phyloP scores from a whole-genome alignment of 2,329 filamentous ascomycete genomes.

The Xylogone sp. region DNA sequence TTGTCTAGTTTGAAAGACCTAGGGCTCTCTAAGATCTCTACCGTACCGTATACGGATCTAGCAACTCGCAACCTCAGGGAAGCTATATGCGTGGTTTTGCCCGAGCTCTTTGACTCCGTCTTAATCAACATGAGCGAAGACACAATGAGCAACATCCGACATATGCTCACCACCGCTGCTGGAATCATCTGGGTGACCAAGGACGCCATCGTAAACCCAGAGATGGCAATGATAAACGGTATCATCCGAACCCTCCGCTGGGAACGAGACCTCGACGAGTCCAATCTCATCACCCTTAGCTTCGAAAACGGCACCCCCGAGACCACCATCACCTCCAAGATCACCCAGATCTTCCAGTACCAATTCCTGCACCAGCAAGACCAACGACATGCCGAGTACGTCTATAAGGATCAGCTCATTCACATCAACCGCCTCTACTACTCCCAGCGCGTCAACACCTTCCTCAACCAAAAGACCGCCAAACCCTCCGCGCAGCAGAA shows the following conservation, averaged over 20 bases:
- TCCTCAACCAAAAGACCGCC: constrained; percentile 12
- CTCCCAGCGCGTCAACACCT: constrained; percentile 15
- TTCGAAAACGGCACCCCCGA: constrained; percentile 9
- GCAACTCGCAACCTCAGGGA: constrained; percentile 10
- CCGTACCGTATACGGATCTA: no score
- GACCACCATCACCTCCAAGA: constrained; percentile 1
- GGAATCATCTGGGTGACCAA: constrained; percentile 32
- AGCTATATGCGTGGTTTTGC: constrained; percentile 19
- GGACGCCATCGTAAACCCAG: constrained; percentile 23
- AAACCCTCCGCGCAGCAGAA: constrained; percentile 2
- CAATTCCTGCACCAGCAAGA: constrained; percentile 12
- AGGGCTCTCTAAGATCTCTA: no score
- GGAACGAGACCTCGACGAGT: constrained; percentile 29
- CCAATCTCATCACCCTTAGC: constrained; percentile 21
- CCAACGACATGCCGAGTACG: constrained; percentile 19
- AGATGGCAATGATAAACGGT: constrained; percentile 28
- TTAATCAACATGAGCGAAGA: constrained; percentile 17
- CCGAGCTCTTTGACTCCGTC: constrained; percentile 15
- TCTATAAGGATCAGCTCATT: constrained; percentile 14
- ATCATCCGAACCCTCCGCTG: constrained; percentile 29
- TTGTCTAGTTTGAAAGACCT: no score
- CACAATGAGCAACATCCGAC: constrained; percentile 23
- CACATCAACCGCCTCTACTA: constrained; percentile 21
- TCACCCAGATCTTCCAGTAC: constrained; percentile 13
- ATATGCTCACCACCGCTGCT: constrained; percentile 22